Evolutionary conservation across 768 basidiomycete species (phyloP).

Genomic region (Psilocybe tampanensis): DNA sequence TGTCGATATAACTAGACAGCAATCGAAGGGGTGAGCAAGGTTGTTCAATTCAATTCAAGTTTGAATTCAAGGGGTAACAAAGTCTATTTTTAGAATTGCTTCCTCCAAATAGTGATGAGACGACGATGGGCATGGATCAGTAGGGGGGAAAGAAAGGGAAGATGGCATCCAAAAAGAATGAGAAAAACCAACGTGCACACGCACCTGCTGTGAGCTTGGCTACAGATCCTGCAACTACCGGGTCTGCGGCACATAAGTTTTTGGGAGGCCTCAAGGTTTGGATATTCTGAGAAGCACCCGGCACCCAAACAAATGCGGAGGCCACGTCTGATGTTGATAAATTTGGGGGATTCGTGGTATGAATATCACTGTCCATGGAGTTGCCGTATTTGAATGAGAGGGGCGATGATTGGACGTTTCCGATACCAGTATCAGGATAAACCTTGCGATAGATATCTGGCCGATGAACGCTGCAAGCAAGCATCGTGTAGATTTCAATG

Average conservation of each 20-base stretch:
- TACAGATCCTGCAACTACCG: slow-evolving; percentile 71
- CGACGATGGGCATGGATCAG: no score
- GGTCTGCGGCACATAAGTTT: slow-evolving; percentile 62
- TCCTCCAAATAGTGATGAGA: no score
- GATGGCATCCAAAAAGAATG: not conserved
- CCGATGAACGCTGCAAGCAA: slow-evolving; percentile 68
- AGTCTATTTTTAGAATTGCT: not conserved
- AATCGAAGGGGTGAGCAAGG: slow-evolving; percentile 4
- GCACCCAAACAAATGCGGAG: not conserved
- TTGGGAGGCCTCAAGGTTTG: slow-evolving; percentile 6
- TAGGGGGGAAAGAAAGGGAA: not conserved
- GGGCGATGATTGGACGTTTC: slow-evolving; percentile 1
- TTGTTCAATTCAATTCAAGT: not conserved
- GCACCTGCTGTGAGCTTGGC: slow-evolving; percentile 65
- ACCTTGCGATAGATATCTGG: slow-evolving; percentile 49
- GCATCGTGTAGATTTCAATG: slow-evolving; percentile 70
- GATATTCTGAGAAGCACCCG: not conserved
- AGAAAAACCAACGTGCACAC: slow-evolving; percentile 23
- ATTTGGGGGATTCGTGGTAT: not conserved
- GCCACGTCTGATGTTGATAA: not conserved
- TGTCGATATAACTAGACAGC: slow-evolving; percentile 55
- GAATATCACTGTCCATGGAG: not conserved
- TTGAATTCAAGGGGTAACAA: not conserved
- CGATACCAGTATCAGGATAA: slow-evolving; percentile 17
- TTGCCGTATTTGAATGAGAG: not conserved